Evolutionary conservation across 2,329 filamentous ascomycete genomes (phyloP).

Genomic region (Paramyrothecium sp.): DNA sequence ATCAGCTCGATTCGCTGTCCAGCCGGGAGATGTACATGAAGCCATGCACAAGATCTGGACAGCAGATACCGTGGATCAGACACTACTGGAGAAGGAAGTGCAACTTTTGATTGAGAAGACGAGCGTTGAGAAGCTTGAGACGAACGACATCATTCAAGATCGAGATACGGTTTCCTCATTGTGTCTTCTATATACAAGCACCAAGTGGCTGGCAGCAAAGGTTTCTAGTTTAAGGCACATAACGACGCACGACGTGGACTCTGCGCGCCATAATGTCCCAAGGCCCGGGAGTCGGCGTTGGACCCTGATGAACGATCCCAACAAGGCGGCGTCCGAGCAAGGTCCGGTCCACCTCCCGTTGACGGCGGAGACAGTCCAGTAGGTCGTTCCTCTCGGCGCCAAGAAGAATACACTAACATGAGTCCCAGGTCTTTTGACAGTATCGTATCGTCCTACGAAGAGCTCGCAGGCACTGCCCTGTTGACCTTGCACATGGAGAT

Average conservation of each 20-base stretch:
- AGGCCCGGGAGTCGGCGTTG: constrained; percentile 70
- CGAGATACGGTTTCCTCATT: constrained; percentile 81
- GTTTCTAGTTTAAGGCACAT: constrained; percentile 80
- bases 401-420: constrained; percentile 16
- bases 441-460: constrained; percentile 79
- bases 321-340: constrained; percentile 57
- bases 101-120: constrained; percentile 55
- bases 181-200: constrained; percentile 90
- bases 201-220: constrained; percentile 94
- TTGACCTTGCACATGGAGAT: constrained; percentile 87
- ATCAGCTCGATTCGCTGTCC: constrained; percentile 70
- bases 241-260: constrained; percentile 69
- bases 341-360: constrained; percentile 80
- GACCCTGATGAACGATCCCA: constrained; percentile 73
- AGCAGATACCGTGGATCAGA: constrained; percentile 43
- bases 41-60: constrained; percentile 67
- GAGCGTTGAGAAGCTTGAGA: constrained; percentile 62
- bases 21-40: constrained; percentile 70
- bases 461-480: constrained; percentile 75
- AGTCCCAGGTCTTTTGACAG: constrained; percentile 72
- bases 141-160: constrained; percentile 85
- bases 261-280: constrained; percentile 52
- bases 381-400: constrained; percentile 33
- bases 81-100: constrained; percentile 64
- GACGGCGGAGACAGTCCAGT: constrained; percentile 79